phyloP scores from a whole-genome alignment of 371 early-diverging fungal genomes.

The Coemansia sp. region DNA sequence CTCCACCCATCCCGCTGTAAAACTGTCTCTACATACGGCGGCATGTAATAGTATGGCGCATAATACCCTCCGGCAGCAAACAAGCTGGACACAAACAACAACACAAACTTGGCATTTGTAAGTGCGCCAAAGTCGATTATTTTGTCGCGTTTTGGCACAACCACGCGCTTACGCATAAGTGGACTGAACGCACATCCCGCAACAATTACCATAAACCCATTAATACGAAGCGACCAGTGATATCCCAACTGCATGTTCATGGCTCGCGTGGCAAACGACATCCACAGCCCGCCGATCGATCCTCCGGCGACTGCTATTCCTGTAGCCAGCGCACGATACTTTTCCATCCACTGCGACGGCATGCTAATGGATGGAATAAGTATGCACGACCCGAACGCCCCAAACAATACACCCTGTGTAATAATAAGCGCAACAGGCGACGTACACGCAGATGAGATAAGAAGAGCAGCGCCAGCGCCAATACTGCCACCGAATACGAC shows the following conservation, averaged over 20 bases:
- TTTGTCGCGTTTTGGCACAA: constrained; percentile 19
- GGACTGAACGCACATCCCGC: constrained; percentile 7
- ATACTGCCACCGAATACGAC: constrained; percentile 12
- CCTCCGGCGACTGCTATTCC: constrained; percentile 73
- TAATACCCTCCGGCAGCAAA: constrained; percentile 27
- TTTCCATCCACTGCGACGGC: constrained; percentile 70
- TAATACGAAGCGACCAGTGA: constrained; percentile 67
- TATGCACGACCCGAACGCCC: constrained; percentile 62
- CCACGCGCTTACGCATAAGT: constrained; percentile 25
- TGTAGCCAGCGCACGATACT: constrained; percentile 69
- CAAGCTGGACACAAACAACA: constrained; percentile 25
- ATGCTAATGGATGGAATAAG: constrained; percentile 68
- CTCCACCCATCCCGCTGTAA: constrained; percentile 13
- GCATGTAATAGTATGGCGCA: constrained; percentile 27
- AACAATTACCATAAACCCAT: constrained; percentile 41
- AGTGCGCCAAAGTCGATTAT: constrained; percentile 31
- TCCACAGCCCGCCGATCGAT: constrained; percentile 66
- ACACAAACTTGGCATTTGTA: constrained; percentile 17
- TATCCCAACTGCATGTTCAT: constrained; percentile 57
- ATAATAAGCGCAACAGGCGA: constrained; percentile 61
- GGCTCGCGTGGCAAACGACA: constrained; percentile 62
- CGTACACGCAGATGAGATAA: constrained; percentile 61
- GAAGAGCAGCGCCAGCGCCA: constrained; percentile 55
- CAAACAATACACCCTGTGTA: constrained; percentile 68
- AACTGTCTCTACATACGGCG: constrained; percentile 15